Conservation (phyloP, 78 protist species). For the Dictyostelium brefeldianum region DNA sequence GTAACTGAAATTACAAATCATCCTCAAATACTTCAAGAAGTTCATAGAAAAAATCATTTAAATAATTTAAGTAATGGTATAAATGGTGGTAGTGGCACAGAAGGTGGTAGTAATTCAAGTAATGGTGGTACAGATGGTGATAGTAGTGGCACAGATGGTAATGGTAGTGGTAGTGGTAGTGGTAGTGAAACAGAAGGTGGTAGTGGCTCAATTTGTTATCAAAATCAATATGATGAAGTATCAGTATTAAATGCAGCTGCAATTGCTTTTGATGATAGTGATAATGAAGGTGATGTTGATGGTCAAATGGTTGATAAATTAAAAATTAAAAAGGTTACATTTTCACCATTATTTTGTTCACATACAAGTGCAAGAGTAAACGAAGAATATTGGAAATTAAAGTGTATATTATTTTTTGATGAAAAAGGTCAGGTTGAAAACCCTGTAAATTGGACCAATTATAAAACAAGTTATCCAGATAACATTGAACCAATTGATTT, state of each 20-base stretch:
- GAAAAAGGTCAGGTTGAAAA: conserved; percentile 32
- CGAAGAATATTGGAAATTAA: conserved; percentile 39
- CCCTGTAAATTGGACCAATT: not conserved
- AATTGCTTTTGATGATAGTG: not conserved
- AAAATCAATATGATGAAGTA: not conserved
- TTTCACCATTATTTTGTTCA: conserved; percentile 15
- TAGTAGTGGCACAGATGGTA: not conserved
- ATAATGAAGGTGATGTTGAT: too few relatives aligned
- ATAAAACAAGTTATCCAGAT: not conserved
- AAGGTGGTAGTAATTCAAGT: not conserved
- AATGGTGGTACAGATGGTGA: too few relatives aligned
- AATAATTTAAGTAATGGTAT: not conserved
- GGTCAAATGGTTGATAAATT: not conserved
- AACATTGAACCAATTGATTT: conserved; percentile 1
- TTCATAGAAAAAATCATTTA: not conserved
- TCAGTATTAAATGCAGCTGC: not conserved
- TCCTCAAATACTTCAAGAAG: not conserved
- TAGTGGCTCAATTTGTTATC: too few relatives aligned
- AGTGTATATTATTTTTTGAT: conserved; percentile 27
- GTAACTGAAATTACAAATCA: not conserved
- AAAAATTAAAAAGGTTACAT: not conserved
- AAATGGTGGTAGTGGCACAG: too few relatives aligned
- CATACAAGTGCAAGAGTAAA: conserved; percentile 13
- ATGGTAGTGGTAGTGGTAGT: not conserved
- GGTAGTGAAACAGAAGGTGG: too few relatives aligned